phyloP scores from a whole-genome alignment of 2,329 filamentous ascomycete species.

The Fusarium udum region DNA sequence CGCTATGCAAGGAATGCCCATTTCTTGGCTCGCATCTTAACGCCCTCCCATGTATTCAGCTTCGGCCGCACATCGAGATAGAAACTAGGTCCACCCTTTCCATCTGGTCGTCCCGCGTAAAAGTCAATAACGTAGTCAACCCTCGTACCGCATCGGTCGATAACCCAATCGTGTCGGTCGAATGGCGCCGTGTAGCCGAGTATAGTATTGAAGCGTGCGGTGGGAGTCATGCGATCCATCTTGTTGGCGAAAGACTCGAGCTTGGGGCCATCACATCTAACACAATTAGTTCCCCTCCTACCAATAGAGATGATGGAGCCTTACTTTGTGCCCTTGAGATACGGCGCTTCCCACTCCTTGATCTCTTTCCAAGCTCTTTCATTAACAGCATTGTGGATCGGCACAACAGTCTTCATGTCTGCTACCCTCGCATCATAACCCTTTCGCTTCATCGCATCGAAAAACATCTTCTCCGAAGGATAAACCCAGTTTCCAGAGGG shows the following conservation, averaged over 20 bases:
- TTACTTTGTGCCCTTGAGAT: slow-evolving; percentile 65
- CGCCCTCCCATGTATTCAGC: slow-evolving; percentile 73
- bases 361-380: slow-evolving; percentile 96
- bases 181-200: slow-evolving; percentile 93
- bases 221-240: slow-evolving; percentile 76
- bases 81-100: slow-evolving; percentile 62
- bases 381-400: slow-evolving; percentile 98
- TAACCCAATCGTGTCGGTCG: slow-evolving; percentile 96
- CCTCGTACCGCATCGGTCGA: slow-evolving; percentile 86
- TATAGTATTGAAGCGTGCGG: slow-evolving; percentile 81
- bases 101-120: slow-evolving; percentile 75
- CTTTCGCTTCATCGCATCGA: slow-evolving; percentile 95
- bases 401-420: slow-evolving; percentile 92
- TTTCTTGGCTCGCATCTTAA: slow-evolving; percentile 70
- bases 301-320: slow-evolving; percentile 18
- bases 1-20: slow-evolving; percentile 59
- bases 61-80: slow-evolving; percentile 76
- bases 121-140: slow-evolving; percentile 99
- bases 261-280: slow-evolving; percentile 75
- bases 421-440: slow-evolving; percentile 74
- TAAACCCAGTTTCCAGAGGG: slow-evolving; percentile 93
- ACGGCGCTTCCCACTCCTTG: slow-evolving; percentile 83
- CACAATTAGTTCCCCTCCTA: background rate
- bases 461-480: slow-evolving; percentile 96
- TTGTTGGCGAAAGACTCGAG: slow-evolving; percentile 86